phyloP scores from a whole-genome alignment of 768 basidiomycete species.

The Agrocybe chaxingu region DNA sequence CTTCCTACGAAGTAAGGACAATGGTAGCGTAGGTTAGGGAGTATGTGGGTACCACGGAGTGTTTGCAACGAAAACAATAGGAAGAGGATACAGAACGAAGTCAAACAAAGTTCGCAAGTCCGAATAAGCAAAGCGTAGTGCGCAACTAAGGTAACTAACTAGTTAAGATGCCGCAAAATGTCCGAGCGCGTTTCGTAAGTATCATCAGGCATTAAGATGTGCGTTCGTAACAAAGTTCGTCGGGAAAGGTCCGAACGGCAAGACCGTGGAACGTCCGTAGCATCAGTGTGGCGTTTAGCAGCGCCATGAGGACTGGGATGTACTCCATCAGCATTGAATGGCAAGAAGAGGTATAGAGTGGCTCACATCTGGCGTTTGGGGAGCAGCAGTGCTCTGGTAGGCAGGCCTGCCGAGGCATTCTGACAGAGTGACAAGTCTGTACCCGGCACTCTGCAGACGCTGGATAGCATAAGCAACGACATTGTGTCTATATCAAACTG shows the following conservation, averaged over 20 bases:
- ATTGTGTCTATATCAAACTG: slow-evolving; percentile 13
- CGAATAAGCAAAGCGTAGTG: too few relatives aligned
- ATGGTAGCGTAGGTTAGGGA: too few relatives aligned
- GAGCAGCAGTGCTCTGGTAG: slow-evolving; percentile 31
- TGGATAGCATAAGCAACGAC: slow-evolving; percentile 32
- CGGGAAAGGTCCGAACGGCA: not conserved
- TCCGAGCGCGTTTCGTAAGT: too few relatives aligned
- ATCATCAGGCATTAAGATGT: too few relatives aligned
- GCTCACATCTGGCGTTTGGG: slow-evolving; percentile 14
- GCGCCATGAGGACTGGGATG: slow-evolving; percentile 20
- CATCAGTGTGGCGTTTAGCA: slow-evolving; percentile 12
- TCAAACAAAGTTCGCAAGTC: too few relatives aligned
- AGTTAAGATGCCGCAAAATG: too few relatives aligned
- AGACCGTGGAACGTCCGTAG: not conserved
- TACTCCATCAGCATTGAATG: not conserved
- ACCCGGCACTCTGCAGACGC: slow-evolving; percentile 34
- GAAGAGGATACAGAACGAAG: too few relatives aligned
- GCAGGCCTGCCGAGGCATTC: slow-evolving; percentile 37
- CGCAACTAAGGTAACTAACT: too few relatives aligned
- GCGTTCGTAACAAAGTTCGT: not conserved
- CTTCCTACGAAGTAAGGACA: not conserved
- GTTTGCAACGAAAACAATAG: too few relatives aligned
- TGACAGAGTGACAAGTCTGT: slow-evolving; percentile 39
- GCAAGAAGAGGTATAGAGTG: not conserved
- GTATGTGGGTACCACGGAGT: too few relatives aligned